These are phyloP conservation scores for Pinus albicaulis DNA, from an alignment of 75 land plant species.

Conservation along the genomic window DNA sequence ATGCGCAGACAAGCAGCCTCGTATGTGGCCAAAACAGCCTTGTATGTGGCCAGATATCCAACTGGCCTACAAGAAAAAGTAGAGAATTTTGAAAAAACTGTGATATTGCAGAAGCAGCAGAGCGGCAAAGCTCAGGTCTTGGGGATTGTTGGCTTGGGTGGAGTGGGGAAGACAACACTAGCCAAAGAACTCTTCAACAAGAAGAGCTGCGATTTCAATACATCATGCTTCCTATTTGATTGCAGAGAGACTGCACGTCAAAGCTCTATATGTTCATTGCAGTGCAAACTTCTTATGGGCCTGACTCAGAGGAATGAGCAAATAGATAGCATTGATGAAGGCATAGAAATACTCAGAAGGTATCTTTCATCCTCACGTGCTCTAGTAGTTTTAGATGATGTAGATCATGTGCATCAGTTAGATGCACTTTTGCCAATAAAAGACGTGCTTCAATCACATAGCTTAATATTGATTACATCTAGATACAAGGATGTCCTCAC, in stretches of 20 bases:
- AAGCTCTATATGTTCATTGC: not conserved
- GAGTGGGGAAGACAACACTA: not conserved
- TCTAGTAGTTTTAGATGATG: not conserved
- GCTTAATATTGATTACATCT: not conserved
- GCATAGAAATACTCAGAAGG: not conserved
- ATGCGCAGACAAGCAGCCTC: not conserved
- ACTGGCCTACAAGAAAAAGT: not conserved
- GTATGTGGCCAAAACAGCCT: not conserved
- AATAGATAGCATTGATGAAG: not conserved
- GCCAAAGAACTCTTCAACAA: not conserved
- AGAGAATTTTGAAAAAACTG: not conserved
- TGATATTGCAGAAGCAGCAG: no score
- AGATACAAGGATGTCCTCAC: not conserved
- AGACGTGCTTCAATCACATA: not conserved
- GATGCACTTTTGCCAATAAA: not conserved
- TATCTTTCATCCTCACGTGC: not conserved
- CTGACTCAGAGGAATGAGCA: not conserved
- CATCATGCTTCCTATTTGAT: not conserved
- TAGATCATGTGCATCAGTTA: not conserved
- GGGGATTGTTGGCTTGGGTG: not conserved
- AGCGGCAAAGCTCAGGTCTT: not conserved
- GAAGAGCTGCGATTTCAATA: not conserved
- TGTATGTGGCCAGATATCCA: not conserved
- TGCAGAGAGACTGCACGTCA: not conserved
- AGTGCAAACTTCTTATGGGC: not conserved